Conservation (phyloP, 331 rosid genomes). For the Stylosanthes scabra region DNA sequence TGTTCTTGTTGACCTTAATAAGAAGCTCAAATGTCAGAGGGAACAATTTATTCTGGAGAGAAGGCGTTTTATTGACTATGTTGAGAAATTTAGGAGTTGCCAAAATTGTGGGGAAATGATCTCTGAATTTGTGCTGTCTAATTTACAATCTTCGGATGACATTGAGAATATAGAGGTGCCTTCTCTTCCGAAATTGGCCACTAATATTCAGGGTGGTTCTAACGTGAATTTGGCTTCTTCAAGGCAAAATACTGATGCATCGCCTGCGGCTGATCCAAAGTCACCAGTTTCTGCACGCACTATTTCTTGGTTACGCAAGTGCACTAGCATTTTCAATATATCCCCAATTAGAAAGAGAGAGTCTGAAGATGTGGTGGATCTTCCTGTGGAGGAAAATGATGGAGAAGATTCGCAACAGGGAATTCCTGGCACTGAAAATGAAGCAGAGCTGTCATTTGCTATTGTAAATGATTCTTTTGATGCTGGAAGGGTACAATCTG, state of each 20-base stretch:
- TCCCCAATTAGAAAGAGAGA: conserved; percentile 70
- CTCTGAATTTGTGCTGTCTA: conserved; percentile 79
- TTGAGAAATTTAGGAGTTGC: conserved; percentile 77
- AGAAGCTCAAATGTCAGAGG: conserved; percentile 73
- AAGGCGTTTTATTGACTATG: conserved; percentile 66
- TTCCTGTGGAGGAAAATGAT: conserved; percentile 43
- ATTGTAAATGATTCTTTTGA: conserved; percentile 77
- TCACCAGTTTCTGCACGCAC: conserved; percentile 79
- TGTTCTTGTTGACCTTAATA: conserved; percentile 77
- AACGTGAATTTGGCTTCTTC: conserved; percentile 52
- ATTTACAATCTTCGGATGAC: conserved; percentile 65
- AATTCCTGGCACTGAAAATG: conserved; percentile 58
- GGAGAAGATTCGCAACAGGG: conserved; percentile 53
- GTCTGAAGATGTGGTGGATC: conserved; percentile 50
- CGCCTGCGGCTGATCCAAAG: conserved; percentile 52
- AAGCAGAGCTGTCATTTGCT: conserved; percentile 70
- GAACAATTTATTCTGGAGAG: conserved; percentile 83
- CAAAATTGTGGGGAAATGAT: conserved; percentile 74
- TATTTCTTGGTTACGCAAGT: conserved; percentile 86
- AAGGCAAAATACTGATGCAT: conserved; percentile 51
- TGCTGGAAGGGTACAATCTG: conserved; percentile 59
- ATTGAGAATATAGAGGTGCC: conserved; percentile 71
- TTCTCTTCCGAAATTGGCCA: conserved; percentile 57
- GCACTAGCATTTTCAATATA: conserved; percentile 84
- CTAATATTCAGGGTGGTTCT: conserved; percentile 53